Base-by-base conservation (phyloP, 1,139 yeast species). In the Geotrichum cucujoidarum region DNA sequence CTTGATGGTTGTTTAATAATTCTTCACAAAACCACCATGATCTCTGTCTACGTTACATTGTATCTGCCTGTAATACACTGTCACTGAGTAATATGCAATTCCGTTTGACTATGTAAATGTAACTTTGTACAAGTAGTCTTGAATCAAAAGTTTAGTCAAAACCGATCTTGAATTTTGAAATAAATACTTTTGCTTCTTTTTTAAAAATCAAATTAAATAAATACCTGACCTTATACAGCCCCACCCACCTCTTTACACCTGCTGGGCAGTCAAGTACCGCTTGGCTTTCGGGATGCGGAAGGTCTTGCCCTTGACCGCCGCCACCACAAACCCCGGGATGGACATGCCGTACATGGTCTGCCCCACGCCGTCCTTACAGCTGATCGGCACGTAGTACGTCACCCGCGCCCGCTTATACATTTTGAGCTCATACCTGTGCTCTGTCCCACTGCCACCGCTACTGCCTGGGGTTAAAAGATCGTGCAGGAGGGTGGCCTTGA, bases 351-450 rank as follows among this genome's bases (percentile, higher is more conserved):
- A 35, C 38, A 47, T 31, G 2, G 52, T 42, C 32, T 46, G 49
- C 4, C 53, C 53, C 14, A 50, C 48, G 1, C 53, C 53, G 17
- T 45, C 48, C 24, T 50, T 50, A 24, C 42, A 39, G 2, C 50
- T 47, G 16, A 50, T 47, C 8, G 53, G 48, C 6, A 50, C 50
- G 22, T 43, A 37, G 32, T 40, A 47, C 2, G 47, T 31, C 16
- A 39, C 38, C n/a, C 29, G 8, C 4, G 47, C 34, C 13, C 39
- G 43, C 35, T 36, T 44, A 27, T 47, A 50, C 22, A 18, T 14
- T 22, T 27, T 47, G n/a, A 50, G 33, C 16, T 35, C 44, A 14
- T 30, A n/a, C 14, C 18, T 24, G 27, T 39, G 40, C 10, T 16
- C 29, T 14, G 11, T 14, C 11, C 30, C 43, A 7, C 27, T 6